Base-by-base conservation (phyloP, 2,329 filamentous ascomycete genomes). In the Drechslerella stenobrocha region DNA sequence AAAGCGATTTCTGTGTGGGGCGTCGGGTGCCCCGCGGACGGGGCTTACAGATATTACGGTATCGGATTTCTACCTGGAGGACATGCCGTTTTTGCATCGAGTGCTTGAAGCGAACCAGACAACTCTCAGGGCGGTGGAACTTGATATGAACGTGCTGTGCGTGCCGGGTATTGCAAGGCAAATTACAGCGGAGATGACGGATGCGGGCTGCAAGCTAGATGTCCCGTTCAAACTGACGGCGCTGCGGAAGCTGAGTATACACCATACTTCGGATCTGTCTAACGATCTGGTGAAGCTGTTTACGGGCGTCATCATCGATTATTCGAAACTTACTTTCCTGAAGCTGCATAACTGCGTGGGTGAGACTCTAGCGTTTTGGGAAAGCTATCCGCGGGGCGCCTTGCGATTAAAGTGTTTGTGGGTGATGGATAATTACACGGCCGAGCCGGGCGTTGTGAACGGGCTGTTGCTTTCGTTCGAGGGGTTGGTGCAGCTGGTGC, bases 401-500 rank as follows among this genome's bases (percentile, higher is more conserved):
- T 42, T 52, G 20, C 50, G 23, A 15, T 22, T 52, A 18, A 23
- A 20, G 23, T 18, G 6, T 26, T 18, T 52, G 3, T 28, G 18
- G 32, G 24, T 52, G 24, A 18, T 40, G 2, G 50, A 52, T 4
- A 23, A 37, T 13, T n/a, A n/a, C 6, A n/a, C 15, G 22, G 2
- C 15, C 2, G 50, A 40, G 2, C 11, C 15, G 2, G 5, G 32
- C 2, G 20, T 18, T 26, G 32, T 42, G 23, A 28, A 42, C 5
- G 20, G 24, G 32, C 3, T 52, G n/a, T 28, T 52, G 23, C 34
- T 40, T 3, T 52, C 50, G 13, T 52, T 52, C 23, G 7, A 5
- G 35, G 50, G 50, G 8, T 18, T 52, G 18, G 23, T 24, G 30
- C 32, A 52, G 11, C 50, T 52, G 20, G 34, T 52, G 15, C 18